phyloP scores from a whole-genome alignment of 768 basidiomycete genomes.

The Sarcodon aspratus region DNA sequence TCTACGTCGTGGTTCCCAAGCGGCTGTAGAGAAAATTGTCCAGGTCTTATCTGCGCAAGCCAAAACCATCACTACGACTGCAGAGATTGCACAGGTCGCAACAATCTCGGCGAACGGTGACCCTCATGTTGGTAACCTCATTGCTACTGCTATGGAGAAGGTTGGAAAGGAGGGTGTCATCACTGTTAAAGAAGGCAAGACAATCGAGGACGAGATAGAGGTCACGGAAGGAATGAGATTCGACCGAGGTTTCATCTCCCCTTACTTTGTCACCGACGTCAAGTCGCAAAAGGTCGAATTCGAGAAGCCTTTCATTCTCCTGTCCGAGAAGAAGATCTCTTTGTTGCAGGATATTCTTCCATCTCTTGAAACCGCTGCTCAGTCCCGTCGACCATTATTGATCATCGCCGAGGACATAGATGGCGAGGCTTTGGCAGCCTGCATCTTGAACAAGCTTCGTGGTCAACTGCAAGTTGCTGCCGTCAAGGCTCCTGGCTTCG shows the following conservation, averaged over 20 bases:
- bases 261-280: conserved; percentile 98
- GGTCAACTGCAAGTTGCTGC: conserved; percentile 92
- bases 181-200: conserved; percentile 98
- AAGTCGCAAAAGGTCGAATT: conserved; percentile 94
- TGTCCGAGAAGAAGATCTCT: conserved; percentile 98
- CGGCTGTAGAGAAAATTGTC: conserved; percentile 76
- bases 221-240: conserved; percentile 99
- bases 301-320: conserved; percentile 89
- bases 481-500: conserved; percentile 96
- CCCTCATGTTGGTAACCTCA: conserved; percentile 83
- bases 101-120: conserved; percentile 82
- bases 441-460: conserved; percentile 98
- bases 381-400: conserved; percentile 80
- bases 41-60: conserved; percentile 82
- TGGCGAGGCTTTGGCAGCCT: conserved; percentile 94
- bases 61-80: conserved; percentile 91
- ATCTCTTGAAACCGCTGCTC: conserved; percentile 70
- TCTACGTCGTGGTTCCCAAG: conserved; percentile 94
- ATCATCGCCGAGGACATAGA: conserved; percentile 98
- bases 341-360: conserved; percentile 91
- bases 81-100: conserved; percentile 98
- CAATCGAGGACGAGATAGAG: conserved; percentile 97
- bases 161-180: conserved; percentile 99
- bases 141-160: conserved; percentile 99
- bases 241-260: conserved; percentile 96